Evolutionary conservation across 2,329 filamentous ascomycete species (phyloP).

Genomic region (Cercospora janseana): DNA sequence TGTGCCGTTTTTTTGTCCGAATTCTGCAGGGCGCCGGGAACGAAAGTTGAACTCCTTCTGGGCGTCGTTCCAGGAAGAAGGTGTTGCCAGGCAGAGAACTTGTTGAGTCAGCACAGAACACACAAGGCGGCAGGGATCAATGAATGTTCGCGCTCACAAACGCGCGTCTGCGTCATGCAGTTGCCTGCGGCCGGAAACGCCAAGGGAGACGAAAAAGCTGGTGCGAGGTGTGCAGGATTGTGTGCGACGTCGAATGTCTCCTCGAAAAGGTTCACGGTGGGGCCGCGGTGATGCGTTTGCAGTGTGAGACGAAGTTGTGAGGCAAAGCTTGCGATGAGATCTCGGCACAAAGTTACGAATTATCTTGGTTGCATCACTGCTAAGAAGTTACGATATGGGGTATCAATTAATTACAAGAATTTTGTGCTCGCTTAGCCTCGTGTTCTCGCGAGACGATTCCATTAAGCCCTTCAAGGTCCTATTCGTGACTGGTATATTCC

Average conservation of each 20-base stretch:
- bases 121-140: slow-evolving; percentile 6
- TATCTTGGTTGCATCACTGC: slow-evolving; percentile 4
- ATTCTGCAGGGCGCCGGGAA: too few species aligned
- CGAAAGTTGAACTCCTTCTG: too few species aligned
- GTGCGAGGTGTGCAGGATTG: slow-evolving; percentile 11
- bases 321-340: neutral
- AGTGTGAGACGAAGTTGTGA: neutral
- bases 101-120: too few species aligned
- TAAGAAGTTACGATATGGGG: slow-evolving; percentile 11
- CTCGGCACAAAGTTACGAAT: neutral
- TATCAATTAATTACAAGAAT: slow-evolving; percentile 22
- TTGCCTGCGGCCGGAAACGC: neutral
- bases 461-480: neutral
- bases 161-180: slow-evolving; percentile 23
- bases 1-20: too few species aligned
- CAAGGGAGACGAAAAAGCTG: too few species aligned
- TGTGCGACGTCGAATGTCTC: slow-evolving; percentile 17
- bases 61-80: too few species aligned
- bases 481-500: neutral
- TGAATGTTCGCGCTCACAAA: slow-evolving; percentile 17
- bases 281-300: neutral
- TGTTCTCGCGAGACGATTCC: too few species aligned
- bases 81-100: too few species aligned
- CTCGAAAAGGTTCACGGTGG: slow-evolving; percentile 3
- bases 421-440: slow-evolving; percentile 5